These are phyloP conservation scores for Gnomoniopsis sp. DNA, from an alignment of 2,329 filamentous ascomycete species.

Conservation along the genomic window DNA sequence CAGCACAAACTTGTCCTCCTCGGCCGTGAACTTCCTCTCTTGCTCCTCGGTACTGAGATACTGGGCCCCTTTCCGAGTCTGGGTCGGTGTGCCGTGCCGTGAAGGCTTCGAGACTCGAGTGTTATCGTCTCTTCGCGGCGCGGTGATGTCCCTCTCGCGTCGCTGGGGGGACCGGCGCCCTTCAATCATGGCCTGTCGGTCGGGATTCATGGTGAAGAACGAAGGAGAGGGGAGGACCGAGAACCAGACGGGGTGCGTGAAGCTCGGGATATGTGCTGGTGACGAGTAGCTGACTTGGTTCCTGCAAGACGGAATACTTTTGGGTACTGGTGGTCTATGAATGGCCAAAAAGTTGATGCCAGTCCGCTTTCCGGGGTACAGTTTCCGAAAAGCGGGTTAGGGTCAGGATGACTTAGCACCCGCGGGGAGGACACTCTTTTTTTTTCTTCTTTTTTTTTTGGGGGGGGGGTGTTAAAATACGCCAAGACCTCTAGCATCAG, in stretches of 20 bases:
- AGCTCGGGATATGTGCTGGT: neutral
- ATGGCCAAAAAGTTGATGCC: too few species aligned
- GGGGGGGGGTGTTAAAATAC: too few species aligned
- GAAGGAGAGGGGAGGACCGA: neutral
- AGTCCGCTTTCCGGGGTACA: too few species aligned
- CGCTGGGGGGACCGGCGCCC: conserved; percentile 37
- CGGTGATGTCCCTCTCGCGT: conserved; percentile 46
- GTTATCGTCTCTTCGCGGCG: conserved; percentile 52
- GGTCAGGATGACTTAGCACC: too few species aligned
- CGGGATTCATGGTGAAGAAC: conserved; percentile 48
- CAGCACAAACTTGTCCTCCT: conserved; percentile 93
- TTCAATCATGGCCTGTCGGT: conserved; percentile 51
- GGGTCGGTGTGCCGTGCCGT: conserved; percentile 28
- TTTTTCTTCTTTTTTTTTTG: too few species aligned
- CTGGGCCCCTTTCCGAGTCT: conserved; percentile 29
- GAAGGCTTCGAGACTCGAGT: conserved; percentile 55
- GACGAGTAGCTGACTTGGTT: neutral
- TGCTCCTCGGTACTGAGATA: conserved; percentile 73
- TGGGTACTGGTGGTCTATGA: neutral
- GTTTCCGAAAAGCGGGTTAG: too few species aligned
- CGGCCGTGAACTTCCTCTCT: conserved; percentile 79
- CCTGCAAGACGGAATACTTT: neutral
- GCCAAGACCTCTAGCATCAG: too few species aligned
- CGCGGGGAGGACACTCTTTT: too few species aligned
- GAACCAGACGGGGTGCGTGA: neutral